Conservation (phyloP, 2,329 filamentous ascomycete genomes). For the Aotearoamyces nothofagi region DNA sequence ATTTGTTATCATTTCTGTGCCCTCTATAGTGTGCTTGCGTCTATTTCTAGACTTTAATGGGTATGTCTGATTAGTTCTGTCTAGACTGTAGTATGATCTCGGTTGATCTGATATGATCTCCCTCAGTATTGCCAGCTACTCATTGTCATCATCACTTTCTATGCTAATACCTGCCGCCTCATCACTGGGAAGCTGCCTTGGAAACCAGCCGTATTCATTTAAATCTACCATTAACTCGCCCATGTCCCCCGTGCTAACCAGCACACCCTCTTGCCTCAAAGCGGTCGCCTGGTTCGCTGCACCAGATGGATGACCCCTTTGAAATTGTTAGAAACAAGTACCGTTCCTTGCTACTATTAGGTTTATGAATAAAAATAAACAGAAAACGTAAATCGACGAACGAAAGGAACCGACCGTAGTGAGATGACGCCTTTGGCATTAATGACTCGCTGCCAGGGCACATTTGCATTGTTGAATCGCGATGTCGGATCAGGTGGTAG, state of each 20-base stretch:
- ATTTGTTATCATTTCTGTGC: too few species aligned
- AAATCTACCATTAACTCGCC: conserved; percentile 22
- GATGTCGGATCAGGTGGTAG: conserved; percentile 39
- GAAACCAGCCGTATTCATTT: conserved; percentile 24
- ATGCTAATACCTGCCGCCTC: conserved; percentile 2
- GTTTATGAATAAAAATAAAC: not conserved
- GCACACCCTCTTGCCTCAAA: conserved; percentile 21
- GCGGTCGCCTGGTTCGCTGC: conserved; percentile 20
- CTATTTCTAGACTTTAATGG: too few species aligned
- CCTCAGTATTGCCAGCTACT: too few species aligned
- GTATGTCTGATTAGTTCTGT: too few species aligned
- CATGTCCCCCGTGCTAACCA: conserved; percentile 17
- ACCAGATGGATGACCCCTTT: conserved; percentile 19
- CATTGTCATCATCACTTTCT: too few species aligned
- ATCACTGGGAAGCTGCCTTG: conserved; percentile 17
- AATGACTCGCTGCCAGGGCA: conserved; percentile 91
- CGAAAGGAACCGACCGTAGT: conserved; percentile 45
- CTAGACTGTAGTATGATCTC: too few species aligned
- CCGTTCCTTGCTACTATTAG: too few species aligned
- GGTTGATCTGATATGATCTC: too few species aligned
- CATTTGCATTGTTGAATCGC: conserved; percentile 58
- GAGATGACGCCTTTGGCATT: conserved; percentile 79
- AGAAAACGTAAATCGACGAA: not conserved
- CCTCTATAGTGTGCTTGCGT: too few species aligned
- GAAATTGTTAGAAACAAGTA: not conserved